Evolutionary conservation across 495 filamentous ascomycete species (phyloP).

Genomic region (Hypoxylon intermedium): DNA sequence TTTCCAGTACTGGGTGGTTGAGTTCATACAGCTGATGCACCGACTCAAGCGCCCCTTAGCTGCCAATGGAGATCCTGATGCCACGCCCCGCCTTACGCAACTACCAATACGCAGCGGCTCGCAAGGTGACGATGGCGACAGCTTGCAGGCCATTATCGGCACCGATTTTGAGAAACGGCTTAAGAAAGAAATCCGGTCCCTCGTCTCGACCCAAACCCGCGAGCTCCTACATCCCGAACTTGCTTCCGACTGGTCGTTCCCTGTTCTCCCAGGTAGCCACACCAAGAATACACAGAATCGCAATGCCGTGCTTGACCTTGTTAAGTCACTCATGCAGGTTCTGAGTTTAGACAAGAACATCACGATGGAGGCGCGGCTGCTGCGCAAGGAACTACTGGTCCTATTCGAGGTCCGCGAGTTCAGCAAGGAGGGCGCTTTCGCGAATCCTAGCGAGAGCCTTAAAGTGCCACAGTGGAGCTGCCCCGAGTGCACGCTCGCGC

Average conservation of each 20-base stretch:
- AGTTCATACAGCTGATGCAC: conserved; percentile 97
- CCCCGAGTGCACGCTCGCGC: conserved; percentile 82
- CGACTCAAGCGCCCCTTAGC: conserved; percentile 70
- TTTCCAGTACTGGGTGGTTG: conserved; percentile 92
- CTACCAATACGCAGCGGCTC: conserved; percentile 65
- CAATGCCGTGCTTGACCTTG: conserved; percentile 87
- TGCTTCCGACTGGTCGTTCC: conserved; percentile 86
- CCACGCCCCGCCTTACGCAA: conserved; percentile 81
- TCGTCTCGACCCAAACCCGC: conserved; percentile 82
- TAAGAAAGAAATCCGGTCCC: conserved; percentile 80
- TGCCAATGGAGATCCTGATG: conserved; percentile 52
- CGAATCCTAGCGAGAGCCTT: conserved; percentile 80
- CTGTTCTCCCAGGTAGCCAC: conserved; percentile 73
- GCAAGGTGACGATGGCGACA: conserved; percentile 63
- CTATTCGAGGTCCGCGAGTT: conserved; percentile 96
- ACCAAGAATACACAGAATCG: conserved; percentile 49
- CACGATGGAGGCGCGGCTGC: conserved; percentile 80
- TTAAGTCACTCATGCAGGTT: conserved; percentile 90
- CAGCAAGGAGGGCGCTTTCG: conserved; percentile 81
- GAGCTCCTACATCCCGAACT: conserved; percentile 91
- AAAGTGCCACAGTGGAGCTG: conserved; percentile 80
- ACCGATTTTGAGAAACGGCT: conserved; percentile 85
- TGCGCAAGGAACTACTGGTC: conserved; percentile 86
- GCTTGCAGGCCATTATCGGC: conserved; percentile 69
- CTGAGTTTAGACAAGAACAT: conserved; percentile 87